Conservation (phyloP, 2,329 filamentous ascomycete species). For the Fusarium brachygibbosum region DNA sequence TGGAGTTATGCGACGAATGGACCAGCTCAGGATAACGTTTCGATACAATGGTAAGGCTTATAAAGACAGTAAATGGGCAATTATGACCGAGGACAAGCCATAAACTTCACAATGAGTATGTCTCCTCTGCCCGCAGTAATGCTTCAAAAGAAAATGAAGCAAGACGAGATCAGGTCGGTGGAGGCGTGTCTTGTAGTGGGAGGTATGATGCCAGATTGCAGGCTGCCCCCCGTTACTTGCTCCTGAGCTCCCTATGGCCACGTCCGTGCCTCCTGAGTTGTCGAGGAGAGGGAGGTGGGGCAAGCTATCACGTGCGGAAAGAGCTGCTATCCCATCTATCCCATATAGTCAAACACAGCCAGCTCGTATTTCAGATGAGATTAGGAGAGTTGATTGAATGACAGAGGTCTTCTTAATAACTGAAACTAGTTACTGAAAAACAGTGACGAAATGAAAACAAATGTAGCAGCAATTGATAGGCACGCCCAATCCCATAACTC, state of each 20-base stretch:
- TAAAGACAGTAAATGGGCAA: slow-evolving; percentile 39
- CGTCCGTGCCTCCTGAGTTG: slow-evolving; percentile 49
- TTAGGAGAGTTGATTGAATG: background rate
- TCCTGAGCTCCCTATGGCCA: slow-evolving; percentile 51
- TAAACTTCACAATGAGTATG: slow-evolving; percentile 38
- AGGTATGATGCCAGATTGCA: slow-evolving; percentile 64
- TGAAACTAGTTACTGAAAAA: background rate
- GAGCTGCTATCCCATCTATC: background rate
- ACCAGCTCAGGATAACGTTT: slow-evolving; percentile 43
- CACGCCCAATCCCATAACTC: background rate
- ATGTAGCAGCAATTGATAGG: background rate
- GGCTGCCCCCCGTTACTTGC: slow-evolving; percentile 47
- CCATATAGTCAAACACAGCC: background rate
- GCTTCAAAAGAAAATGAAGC: slow-evolving; percentile 45
- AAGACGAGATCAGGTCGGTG: slow-evolving; percentile 44
- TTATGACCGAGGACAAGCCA: slow-evolving; percentile 40
- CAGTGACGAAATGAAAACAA: background rate
- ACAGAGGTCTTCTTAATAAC: background rate
- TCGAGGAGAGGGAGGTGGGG: slow-evolving; percentile 41
- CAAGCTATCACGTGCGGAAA: slow-evolving; percentile 49
- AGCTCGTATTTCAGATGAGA: background rate
- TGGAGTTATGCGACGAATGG: slow-evolving; percentile 44
- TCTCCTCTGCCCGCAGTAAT: slow-evolving; percentile 52
- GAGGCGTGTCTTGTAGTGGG: slow-evolving; percentile 47
- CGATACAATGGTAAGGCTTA: slow-evolving; percentile 30